A percentile compares a stretch with the other conserved stretches of the same genome.
Conservation (phyloP, 257 asterid genomes). For the Ajuga chamaepitys region DNA sequence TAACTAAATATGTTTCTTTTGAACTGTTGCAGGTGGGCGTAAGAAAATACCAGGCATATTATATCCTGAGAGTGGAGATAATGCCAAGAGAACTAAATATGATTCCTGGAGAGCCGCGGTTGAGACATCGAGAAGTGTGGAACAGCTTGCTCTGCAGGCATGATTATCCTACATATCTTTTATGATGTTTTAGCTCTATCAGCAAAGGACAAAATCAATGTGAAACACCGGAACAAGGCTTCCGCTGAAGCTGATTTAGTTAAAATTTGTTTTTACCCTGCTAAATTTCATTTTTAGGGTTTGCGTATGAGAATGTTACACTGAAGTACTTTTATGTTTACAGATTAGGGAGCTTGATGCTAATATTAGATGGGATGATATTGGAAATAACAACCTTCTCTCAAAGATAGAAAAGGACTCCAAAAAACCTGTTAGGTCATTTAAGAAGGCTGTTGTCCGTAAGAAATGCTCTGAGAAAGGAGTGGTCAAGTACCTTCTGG, state of each 20-base stretch:
- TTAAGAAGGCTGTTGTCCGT: slow-evolving; percentile 72
- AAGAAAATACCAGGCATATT: slow-evolving; percentile 72
- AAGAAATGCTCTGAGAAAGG: slow-evolving; percentile 66
- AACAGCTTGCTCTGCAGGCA: slow-evolving; percentile 92
- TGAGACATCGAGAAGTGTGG: slow-evolving; percentile 70
- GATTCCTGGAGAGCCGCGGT: slow-evolving; percentile 92
- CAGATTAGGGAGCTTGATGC: slow-evolving; percentile 93
- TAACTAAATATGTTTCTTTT: slow-evolving; percentile 19
- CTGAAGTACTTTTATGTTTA: slow-evolving; percentile 17
- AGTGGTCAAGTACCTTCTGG: slow-evolving; percentile 66
- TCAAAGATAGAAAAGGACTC: slow-evolving; percentile 51
- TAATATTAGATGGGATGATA: slow-evolving; percentile 75
- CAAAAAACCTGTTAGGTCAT: slow-evolving; percentile 55
- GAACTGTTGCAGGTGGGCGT: slow-evolving; percentile 60
- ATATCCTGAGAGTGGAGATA: slow-evolving; percentile 81
- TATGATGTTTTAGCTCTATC: slow-evolving; percentile 1
- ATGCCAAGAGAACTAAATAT: slow-evolving; percentile 67
- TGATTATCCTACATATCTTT: slow-evolving; percentile 13
- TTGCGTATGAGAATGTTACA: slow-evolving; percentile 6
- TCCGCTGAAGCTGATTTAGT: background rate
- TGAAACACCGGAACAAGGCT: background rate
- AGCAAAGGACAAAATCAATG: background rate
- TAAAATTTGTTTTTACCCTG: background rate
- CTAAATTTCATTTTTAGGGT: background rate
- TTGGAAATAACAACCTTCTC: slow-evolving; percentile 45